Evolutionary conservation across 768 basidiomycete species (phyloP).

Genomic region (Pholiota molesta): DNA sequence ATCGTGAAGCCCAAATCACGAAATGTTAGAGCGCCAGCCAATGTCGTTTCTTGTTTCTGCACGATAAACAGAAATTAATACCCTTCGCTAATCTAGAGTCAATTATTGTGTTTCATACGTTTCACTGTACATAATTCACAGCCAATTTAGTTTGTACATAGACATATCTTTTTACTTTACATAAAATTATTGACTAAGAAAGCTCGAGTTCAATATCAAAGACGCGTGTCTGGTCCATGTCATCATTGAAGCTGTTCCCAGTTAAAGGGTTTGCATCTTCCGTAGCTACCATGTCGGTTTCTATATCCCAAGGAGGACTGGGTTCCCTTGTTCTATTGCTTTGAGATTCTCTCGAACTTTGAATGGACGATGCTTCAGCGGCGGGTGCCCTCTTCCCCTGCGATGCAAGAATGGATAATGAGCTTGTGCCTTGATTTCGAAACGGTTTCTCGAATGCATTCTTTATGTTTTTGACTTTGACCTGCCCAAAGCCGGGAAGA

Average conservation of each 20-base stretch:
- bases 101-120: not conserved
- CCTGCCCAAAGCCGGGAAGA: constrained; percentile 91
- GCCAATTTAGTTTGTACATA: not conserved
- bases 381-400: constrained; percentile 8
- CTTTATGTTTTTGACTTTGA: constrained; percentile 89
- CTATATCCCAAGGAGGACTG: constrained; percentile 78
- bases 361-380: not conserved
- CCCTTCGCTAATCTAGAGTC: not conserved
- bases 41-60: not conserved
- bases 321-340: constrained; percentile 35
- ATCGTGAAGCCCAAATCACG: not conserved
- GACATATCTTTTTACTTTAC: not conserved
- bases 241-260: not conserved
- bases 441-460: constrained; percentile 93
- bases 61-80: not conserved
- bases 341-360: not conserved
- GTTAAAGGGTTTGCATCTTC: not conserved
- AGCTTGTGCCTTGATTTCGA: constrained; percentile 63
- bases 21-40: not conserved
- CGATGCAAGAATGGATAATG: constrained; percentile 26
- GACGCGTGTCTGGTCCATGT: constrained; percentile 17
- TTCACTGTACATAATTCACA: not conserved
- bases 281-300: constrained; percentile 43
- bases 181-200: constrained; percentile 23
- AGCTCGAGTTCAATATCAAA: constrained; percentile 55